Evolutionary conservation across 2,329 filamentous ascomycete genomes (phyloP).

Genomic region (Plectosphaerella cucumerina): DNA sequence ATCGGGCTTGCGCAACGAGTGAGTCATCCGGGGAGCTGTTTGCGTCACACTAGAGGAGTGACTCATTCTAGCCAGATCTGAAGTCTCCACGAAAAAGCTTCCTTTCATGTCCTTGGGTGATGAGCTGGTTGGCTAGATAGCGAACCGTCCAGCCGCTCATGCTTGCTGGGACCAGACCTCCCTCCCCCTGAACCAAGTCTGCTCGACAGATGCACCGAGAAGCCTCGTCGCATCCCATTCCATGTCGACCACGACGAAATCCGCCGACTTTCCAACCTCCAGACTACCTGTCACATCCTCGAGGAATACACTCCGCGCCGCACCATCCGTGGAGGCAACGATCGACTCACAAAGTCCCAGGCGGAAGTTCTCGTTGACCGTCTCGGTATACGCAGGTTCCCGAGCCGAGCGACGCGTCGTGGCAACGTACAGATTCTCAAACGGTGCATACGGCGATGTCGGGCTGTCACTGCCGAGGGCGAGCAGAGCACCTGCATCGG

Average conservation of each 20-base stretch:
- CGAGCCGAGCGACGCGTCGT: conserved; percentile 45
- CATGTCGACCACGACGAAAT: conserved; percentile 49
- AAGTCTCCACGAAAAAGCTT: too few relatives aligned
- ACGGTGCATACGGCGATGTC: conserved; percentile 43
- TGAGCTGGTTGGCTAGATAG: too few relatives aligned
- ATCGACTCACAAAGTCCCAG: conserved; percentile 43
- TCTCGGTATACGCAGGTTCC: conserved; percentile 30
- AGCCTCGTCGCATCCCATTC: conserved; percentile 42
- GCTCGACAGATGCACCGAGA: conserved; percentile 36
- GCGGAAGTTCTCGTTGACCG: conserved; percentile 42
- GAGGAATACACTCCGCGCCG: conserved; percentile 45
- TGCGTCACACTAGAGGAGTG: too few relatives aligned
- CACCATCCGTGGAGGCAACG: conserved; percentile 40
- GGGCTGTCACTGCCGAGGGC: conserved; percentile 49
- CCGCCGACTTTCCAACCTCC: conserved; percentile 42
- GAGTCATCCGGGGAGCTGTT: too few relatives aligned
- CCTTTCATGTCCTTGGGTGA: too few relatives aligned
- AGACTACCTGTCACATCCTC: conserved; percentile 43
- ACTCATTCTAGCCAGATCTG: too few relatives aligned
- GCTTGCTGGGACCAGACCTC: conserved; percentile 24
- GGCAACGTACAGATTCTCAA: conserved; percentile 47
- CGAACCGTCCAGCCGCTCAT: too few relatives aligned
- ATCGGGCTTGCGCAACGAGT: too few relatives aligned
- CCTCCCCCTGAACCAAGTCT: conserved; percentile 51
- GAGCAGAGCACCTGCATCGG: conserved; percentile 41